These are phyloP conservation scores for Aspergillus clavatus DNA, from an alignment of 2,329 filamentous ascomycete genomes.

Conservation along the genomic window DNA sequence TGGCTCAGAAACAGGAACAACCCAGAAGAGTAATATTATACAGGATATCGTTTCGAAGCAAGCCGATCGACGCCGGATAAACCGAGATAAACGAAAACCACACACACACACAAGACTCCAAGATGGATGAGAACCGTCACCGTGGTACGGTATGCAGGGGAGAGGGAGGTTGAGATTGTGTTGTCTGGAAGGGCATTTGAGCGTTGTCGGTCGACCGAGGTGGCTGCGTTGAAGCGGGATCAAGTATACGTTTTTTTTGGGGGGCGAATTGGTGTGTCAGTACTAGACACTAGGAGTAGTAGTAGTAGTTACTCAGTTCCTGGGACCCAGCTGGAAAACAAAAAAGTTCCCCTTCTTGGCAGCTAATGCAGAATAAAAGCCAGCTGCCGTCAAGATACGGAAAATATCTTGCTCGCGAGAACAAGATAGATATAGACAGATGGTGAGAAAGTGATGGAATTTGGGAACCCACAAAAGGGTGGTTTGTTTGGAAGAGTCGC, in stretches of 20 bases:
- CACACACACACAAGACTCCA: slow-evolving; percentile 18
- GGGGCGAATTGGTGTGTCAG: no score
- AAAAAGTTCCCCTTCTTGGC: no score
- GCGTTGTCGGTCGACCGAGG: slow-evolving; percentile 29
- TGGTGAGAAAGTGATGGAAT: no score
- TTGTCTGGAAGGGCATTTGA: slow-evolving; percentile 43
- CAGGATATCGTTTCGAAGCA: slow-evolving; percentile 40
- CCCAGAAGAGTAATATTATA: slow-evolving; percentile 42
- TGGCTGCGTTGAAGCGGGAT: slow-evolving; percentile 3
- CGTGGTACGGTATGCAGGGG: slow-evolving; percentile 40
- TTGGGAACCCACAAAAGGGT: no score
- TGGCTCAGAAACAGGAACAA: slow-evolving; percentile 20
- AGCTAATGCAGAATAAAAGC: no score
- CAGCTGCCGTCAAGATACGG: no score
- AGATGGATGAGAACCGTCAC: slow-evolving; percentile 37
- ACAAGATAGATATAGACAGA: no score
- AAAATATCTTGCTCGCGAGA: no score
- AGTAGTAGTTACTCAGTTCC: no score
- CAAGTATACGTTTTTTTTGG: slow-evolving; percentile 20
- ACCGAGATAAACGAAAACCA: slow-evolving; percentile 15
- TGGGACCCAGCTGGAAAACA: no score
- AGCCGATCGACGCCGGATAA: slow-evolving; percentile 31
- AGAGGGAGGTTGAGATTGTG: slow-evolving; percentile 35
- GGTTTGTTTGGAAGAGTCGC: no score
- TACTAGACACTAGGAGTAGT: no score